These are phyloP conservation scores for Eucalyptus sideroxylon DNA, from an alignment of 345 rosid species.

Conservation along the genomic window DNA sequence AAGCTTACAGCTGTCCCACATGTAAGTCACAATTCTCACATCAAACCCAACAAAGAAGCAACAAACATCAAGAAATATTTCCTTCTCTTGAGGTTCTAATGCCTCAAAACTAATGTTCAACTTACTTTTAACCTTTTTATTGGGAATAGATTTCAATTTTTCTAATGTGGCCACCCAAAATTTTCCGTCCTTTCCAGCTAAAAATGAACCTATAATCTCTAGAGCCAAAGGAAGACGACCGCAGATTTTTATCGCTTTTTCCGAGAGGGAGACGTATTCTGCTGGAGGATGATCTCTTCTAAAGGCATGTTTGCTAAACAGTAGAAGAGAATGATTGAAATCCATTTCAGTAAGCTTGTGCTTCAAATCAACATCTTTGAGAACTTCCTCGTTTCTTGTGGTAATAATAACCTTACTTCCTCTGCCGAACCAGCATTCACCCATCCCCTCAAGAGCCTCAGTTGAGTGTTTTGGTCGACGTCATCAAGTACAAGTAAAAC, in stretches of 20 bases:
- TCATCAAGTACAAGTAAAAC: no score
- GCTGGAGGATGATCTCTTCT: no score
- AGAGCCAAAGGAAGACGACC: no score
- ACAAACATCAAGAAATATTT: no score
- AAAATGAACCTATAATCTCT: fast-evolving
- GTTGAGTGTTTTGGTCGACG: fast-evolving
- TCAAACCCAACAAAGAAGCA: no score
- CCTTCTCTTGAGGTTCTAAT: fast-evolving
- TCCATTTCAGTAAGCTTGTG: fast-evolving
- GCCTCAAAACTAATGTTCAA: fast-evolving
- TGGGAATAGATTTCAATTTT: fast-evolving
- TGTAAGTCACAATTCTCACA: no score
- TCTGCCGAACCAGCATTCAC: fast-evolving
- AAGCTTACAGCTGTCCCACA: fast-evolving
- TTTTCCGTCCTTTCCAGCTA: fast-evolving
- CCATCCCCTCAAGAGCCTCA: fast-evolving
- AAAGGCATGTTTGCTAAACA: no score
- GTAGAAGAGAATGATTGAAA: fast-evolving
- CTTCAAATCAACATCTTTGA: fast-evolving
- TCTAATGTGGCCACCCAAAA: no score
- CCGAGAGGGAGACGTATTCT: fast-evolving
- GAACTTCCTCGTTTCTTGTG: no score
- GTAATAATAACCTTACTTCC: no score
- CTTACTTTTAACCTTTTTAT: fast-evolving
- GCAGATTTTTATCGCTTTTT: fast-evolving